Evolutionary conservation across 305 asterid species (phyloP).

Genomic region (Plantago rigida): DNA sequence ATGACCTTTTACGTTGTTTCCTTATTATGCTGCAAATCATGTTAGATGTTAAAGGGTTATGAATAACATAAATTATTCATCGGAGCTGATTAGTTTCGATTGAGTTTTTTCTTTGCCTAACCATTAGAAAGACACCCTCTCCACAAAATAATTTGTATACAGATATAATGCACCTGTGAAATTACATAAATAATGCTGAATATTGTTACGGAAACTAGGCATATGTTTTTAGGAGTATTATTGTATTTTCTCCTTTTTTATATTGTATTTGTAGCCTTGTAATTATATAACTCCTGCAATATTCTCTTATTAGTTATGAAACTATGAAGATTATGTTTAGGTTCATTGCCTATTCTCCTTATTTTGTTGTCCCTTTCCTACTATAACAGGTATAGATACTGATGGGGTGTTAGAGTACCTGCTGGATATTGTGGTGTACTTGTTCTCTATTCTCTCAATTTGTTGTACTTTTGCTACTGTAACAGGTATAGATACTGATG

Average conservation of each 20-base stretch:
- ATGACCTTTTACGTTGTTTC: too few relatives aligned
- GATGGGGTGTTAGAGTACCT: slow-evolving; percentile 95
- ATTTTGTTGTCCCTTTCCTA: slow-evolving; percentile 18
- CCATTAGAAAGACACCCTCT: too few relatives aligned
- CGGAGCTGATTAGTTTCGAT: too few relatives aligned
- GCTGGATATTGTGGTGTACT: slow-evolving; percentile 90
- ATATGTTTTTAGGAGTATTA: too few relatives aligned
- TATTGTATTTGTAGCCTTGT: not conserved
- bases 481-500: slow-evolving; percentile 88
- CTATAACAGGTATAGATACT: slow-evolving; percentile 70
- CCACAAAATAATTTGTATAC: too few relatives aligned
- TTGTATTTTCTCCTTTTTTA: too few relatives aligned
- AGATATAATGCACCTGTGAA: too few relatives aligned
- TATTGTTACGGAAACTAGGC: slow-evolving; percentile 10
- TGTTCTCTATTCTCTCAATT: slow-evolving; percentile 21
- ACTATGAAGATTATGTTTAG: not conserved
- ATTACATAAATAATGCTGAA: not conserved
- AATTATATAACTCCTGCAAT: not conserved
- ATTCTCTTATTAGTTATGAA: not conserved
- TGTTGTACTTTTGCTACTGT: slow-evolving; percentile 19
- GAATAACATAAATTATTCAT: too few relatives aligned
- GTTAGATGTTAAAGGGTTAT: too few relatives aligned
- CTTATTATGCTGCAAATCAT: too few relatives aligned
- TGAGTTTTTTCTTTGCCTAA: too few relatives aligned
- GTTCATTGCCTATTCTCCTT: not conserved